Evolutionary conservation across 208 protist species (phyloP).

Genomic region (Endotrypanum monterogeii): DNA sequence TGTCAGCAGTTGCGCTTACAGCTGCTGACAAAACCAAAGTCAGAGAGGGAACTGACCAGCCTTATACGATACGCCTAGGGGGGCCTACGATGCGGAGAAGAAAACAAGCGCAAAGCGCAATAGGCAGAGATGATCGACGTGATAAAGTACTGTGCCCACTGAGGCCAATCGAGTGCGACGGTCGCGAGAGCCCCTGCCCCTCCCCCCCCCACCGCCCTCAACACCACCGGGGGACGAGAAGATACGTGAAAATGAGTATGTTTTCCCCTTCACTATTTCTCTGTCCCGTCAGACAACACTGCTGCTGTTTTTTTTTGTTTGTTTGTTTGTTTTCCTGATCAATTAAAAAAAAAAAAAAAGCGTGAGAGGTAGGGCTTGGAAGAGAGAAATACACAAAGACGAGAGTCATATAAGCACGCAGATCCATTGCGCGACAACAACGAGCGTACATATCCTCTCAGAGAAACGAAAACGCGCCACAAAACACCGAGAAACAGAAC

Average conservation of each 20-base stretch:
- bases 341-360: too few species aligned
- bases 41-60: too few species aligned
- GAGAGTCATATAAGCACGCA: background rate
- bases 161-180: background rate
- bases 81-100: background rate
- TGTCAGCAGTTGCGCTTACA: background rate
- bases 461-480: background rate
- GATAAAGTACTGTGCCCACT: background rate
- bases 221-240: background rate
- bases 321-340: too few species aligned
- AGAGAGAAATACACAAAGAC: background rate
- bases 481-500: background rate
- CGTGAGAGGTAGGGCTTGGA: background rate
- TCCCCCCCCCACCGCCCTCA: too few species aligned
- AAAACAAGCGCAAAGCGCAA: background rate
- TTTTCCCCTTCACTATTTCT: background rate
- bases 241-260: background rate
- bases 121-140: background rate
- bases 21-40: background rate
- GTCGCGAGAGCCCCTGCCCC: background rate
- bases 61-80: background rate
- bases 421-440: background rate
- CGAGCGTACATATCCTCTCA: background rate
- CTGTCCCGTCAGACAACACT: too few species aligned
- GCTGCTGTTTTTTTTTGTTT: too few species aligned